Evolutionary conservation across 2,329 filamentous ascomycete species (phyloP), one percentile per base, ranked within the genome.

Genomic region (Diaporthe ilicicola): DNA sequence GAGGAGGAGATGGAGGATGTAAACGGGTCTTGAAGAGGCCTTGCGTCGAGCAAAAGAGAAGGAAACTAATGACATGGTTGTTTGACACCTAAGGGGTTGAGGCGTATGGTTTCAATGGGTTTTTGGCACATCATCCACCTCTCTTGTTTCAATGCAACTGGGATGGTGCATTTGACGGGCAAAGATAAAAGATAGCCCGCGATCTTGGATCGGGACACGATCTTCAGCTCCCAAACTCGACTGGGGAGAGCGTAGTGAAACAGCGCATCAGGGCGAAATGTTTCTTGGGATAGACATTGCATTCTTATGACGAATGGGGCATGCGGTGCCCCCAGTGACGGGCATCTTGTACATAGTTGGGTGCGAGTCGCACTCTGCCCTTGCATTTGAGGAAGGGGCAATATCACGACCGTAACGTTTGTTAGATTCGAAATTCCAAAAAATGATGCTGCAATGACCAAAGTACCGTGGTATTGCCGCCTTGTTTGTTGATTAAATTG

Each of bases 1-100:
- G 65, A 68, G 65, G 65, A 68, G 65, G 54, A 67, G 37, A 44
- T 39, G 24, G 27, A 64, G 24, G 39, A 50, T 53, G 51, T 24
- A 27, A 44, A 61, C 15, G 44, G 42, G 12, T 22, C 56, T 32
- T 62, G 56, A 62, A 9, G 34, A 27, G 13, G 42, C 3, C 12
- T 6, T 19, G 10, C 12, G 19, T 32, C 12, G 19, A 12, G 24
- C 39, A 32, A 34, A 12, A 13, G 56, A 48, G 56, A 19, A 62
- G 27, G 42, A 48, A 46, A 24, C 22, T 62, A 48, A 62, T 62
- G 13, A 62, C n/a, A 5, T 2, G 29, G 17, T 34, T 50, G 29
- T 29, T 27, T 68, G 42, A 46, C 24, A 50, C n/a, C 17, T 15
- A 34, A 59, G 34, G 32, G 10, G 46, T 32, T 67, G 39, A 24